Base-by-base conservation (phyloP, 1,284 basidiomycete species). In the Heterobasidion parviporum region DNA sequence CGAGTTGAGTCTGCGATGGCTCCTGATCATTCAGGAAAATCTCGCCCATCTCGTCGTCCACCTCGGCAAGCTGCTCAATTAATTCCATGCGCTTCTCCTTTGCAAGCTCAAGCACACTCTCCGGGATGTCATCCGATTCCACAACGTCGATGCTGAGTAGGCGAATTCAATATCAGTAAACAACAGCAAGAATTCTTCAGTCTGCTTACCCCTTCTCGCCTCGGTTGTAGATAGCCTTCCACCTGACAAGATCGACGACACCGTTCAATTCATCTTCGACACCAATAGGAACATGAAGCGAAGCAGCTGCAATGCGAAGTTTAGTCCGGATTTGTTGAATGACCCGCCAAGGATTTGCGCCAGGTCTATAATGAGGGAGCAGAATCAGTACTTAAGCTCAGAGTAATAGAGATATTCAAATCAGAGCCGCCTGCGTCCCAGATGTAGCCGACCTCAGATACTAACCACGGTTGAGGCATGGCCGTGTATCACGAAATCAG, bases 231-330 rank as follows among this genome's bases (percentile, higher is more conserved):
- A 98, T 81, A 9, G 95, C 84, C 69, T 95, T 94, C 94, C 92
- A 95, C 60, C 92, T 81, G 56, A 99, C 90, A 41, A 99, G 76
- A 72, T 99, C 97, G 45, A 99, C 88, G 4, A 99, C 87, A 61
- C 96, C 97, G 43, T 78, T 81, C 64, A 98, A 89, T 54, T 87
- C 83, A 61, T 90, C 89, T 71, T 99, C 96, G 6, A 85, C 78
- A 9, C 96, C 97, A 61, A 99, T 99, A 9, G 96, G 97, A 20
- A 98, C 83, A 65, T 98, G 94, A 10, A 98, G 89, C n/a, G 95
- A 91, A 2, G 97, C 97, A 33, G 95, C 94, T 46, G 89, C 81
- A 62, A 98, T 94, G 63, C 87, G 87, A 53, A 99, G 85, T 73
- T 99, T 99, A 12, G 82, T 79, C 58, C 94, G 82, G 60, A 99